Percentiles rank a stretch among this genome's conserved stretches.
Conservation (phyloP, 768 basidiomycete genomes). For the Suillus variegatus region DNA sequence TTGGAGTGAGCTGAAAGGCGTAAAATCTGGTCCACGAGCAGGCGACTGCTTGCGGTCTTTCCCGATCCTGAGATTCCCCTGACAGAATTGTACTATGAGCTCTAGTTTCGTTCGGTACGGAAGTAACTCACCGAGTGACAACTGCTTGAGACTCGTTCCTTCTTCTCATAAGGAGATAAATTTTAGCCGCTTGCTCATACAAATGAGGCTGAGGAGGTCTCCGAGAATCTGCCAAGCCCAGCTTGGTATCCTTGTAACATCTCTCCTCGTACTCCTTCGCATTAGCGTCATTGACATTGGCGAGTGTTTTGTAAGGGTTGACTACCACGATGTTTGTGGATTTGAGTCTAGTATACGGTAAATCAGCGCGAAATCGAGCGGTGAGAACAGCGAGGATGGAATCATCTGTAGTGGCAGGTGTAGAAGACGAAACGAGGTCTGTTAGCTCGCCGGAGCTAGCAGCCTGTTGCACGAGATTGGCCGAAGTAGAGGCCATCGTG, state of each 20-base stretch:
- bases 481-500: constrained; percentile 43
- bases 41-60: constrained; percentile 51
- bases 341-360: constrained; percentile 54
- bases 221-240: constrained; percentile 37
- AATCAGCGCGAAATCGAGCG: constrained; percentile 58
- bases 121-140: constrained; percentile 51
- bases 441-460: constrained; percentile 48
- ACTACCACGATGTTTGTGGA: constrained; percentile 53
- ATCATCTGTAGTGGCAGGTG: constrained; percentile 51
- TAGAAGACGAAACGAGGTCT: constrained; percentile 42
- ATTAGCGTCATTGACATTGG: constrained; percentile 56
- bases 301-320: constrained; percentile 61
- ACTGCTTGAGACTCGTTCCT: constrained; percentile 55
- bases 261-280: constrained; percentile 59
- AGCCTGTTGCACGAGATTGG: constrained; percentile 36
- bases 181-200: constrained; percentile 62
- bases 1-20: constrained; percentile 61
- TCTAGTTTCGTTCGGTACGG: constrained; percentile 7
- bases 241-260: constrained; percentile 53
- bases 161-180: constrained; percentile 60
- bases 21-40: constrained; percentile 59
- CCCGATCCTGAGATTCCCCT: constrained; percentile 70
- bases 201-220: constrained; percentile 55
- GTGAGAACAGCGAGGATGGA: constrained; percentile 54
- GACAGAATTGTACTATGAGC: constrained; percentile 18